These are phyloP conservation scores for Adansonia grandidieri DNA, from an alignment of 441 rosid species.

Conservation along the genomic window DNA sequence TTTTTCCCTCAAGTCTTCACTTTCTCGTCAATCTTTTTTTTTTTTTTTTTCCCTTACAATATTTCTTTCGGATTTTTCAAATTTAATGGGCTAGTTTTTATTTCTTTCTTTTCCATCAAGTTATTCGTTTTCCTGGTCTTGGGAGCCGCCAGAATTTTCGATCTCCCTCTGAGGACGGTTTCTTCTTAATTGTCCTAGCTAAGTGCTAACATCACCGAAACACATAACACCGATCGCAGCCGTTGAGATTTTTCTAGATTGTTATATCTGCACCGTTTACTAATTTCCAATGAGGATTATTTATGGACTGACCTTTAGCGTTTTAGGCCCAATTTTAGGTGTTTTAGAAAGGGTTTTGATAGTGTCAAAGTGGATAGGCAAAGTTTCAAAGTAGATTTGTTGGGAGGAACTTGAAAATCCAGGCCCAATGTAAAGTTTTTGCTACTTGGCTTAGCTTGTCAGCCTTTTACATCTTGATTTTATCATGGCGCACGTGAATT, in stretches of 20 bases:
- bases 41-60: background rate
- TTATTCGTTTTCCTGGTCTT: background rate
- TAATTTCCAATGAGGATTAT: too few species aligned
- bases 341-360: too few species aligned
- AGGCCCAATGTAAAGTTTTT: too few species aligned
- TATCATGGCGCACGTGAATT: too few species aligned
- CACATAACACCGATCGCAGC: background rate
- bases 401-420: too few species aligned
- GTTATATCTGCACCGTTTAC: background rate
- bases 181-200: background rate
- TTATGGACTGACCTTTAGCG: background rate
- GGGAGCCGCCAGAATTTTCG: slow-evolving; percentile 29
- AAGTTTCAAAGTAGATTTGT: too few species aligned
- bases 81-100: background rate
- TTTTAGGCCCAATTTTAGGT: background rate
- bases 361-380: too few species aligned
- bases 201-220: background rate
- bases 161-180: slow-evolving; percentile 27
- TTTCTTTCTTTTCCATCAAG: slow-evolving; percentile 34
- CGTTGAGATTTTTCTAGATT: background rate
- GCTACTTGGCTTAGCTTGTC: too few species aligned
- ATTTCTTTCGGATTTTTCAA: too few species aligned
- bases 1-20: slow-evolving; percentile 27
- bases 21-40: slow-evolving; percentile 10
- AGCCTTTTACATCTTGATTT: too few species aligned